phyloP scores from a whole-genome alignment of 306 rosid species.

The Begonia masoniana region DNA sequence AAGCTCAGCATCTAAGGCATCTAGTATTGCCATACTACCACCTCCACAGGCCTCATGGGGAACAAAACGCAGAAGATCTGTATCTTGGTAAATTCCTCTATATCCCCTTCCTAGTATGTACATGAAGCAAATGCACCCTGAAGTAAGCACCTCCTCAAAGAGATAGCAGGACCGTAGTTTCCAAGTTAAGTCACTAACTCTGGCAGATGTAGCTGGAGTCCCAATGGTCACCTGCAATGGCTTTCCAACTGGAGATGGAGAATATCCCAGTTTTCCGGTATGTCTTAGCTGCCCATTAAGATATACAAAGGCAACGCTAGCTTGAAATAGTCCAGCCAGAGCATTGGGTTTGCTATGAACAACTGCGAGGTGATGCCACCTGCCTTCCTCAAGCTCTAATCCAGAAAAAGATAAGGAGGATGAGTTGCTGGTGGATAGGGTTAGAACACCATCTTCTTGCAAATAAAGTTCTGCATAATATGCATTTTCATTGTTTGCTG shows the following conservation, averaged over 20 bases:
- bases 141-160: constrained; percentile 91
- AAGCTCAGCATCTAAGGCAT: constrained; percentile 72
- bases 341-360: constrained; percentile 98
- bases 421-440: constrained; percentile 91
- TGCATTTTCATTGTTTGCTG: constrained; percentile 54
- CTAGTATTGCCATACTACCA: constrained; percentile 96
- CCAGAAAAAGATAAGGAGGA: constrained; percentile 78
- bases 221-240: constrained; percentile 87
- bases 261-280: constrained; percentile 94
- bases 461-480: constrained; percentile 84
- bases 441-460: constrained; percentile 91
- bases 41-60: constrained; percentile 99
- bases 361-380: constrained; percentile 99
- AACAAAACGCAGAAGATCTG: constrained; percentile 87
- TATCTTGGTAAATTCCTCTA: constrained; percentile 93
- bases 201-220: constrained; percentile 65
- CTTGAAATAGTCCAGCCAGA: constrained; percentile 98
- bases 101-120: constrained; percentile 98
- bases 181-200: constrained; percentile 74
- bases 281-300: constrained; percentile 90
- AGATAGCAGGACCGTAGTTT: constrained; percentile 95
- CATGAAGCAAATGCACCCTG: constrained; percentile 88
- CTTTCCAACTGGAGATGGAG: constrained; percentile 90
- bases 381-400: constrained; percentile 83
- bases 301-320: constrained; percentile 94